These are phyloP conservation scores for Phaeotremella fagi DNA, from an alignment of 768 basidiomycete species.

Conservation along the genomic window DNA sequence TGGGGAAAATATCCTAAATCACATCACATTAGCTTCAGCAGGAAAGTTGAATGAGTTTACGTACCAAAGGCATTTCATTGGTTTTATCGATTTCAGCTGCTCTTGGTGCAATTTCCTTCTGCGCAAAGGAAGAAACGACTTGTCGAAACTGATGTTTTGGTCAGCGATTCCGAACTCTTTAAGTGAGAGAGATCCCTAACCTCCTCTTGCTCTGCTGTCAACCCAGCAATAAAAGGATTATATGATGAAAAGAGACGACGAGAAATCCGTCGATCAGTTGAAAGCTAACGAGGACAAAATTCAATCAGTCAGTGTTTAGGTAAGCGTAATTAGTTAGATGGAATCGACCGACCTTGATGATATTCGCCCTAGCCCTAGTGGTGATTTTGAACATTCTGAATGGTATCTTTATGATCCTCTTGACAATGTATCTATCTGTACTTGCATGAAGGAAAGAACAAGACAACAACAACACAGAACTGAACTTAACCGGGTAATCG, in stretches of 20 bases:
- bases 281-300: neutral
- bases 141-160: slow-evolving; percentile 63
- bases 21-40: slow-evolving; percentile 54
- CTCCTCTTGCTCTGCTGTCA: slow-evolving; percentile 74
- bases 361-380: too few species aligned
- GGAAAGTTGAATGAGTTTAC: slow-evolving; percentile 6
- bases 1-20: slow-evolving; percentile 34
- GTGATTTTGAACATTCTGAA: too few species aligned
- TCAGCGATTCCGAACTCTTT: neutral
- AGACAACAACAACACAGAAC: too few species aligned
- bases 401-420: too few species aligned
- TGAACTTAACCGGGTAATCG: too few species aligned
- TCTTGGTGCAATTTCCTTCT: slow-evolving; percentile 76
- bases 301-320: too few species aligned
- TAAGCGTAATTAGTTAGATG: too few species aligned
- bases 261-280: neutral
- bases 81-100: slow-evolving; percentile 80
- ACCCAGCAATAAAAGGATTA: slow-evolving; percentile 66
- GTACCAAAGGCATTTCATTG: slow-evolving; percentile 72
- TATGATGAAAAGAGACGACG: slow-evolving; percentile 53
- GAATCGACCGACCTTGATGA: too few species aligned
- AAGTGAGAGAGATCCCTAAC: slow-evolving; percentile 50
- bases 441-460: too few species aligned
- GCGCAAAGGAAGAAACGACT: slow-evolving; percentile 71
- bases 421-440: too few species aligned